Conservation (phyloP, 768 basidiomycete genomes). For the Amanita muscaria region DNA sequence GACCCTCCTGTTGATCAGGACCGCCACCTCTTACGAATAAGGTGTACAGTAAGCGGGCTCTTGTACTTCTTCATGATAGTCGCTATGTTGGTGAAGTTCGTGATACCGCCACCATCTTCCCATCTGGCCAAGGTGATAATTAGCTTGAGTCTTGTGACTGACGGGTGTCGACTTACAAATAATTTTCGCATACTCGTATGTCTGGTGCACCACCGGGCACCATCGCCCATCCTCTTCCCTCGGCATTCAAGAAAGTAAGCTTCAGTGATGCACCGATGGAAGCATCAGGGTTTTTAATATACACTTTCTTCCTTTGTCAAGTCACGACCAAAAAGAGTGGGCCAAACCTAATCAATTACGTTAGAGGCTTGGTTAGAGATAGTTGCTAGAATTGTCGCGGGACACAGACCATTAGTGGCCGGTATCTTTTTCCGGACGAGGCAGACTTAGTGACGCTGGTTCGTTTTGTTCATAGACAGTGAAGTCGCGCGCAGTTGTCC, state of each 20-base stretch:
- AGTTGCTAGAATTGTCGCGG: constrained; percentile 7
- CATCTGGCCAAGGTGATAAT: constrained; percentile 57
- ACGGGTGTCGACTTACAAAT: constrained; percentile 50
- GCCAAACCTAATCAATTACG: constrained; percentile 62
- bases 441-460: constrained; percentile 31
- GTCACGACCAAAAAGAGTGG: constrained; percentile 93
- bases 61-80: constrained; percentile 94
- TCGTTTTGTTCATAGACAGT: constrained; percentile 52
- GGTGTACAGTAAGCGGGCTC: constrained; percentile 68
- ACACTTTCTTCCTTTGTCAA: constrained; percentile 98
- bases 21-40: constrained; percentile 96
- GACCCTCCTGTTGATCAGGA: constrained; percentile 95
- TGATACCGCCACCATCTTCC: constrained; percentile 99
- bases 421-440: constrained; percentile 46
- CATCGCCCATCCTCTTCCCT: constrained; percentile 99
- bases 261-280: constrained; percentile 98
- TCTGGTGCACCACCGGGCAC: constrained; percentile 99
- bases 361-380: neutral
- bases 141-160: constrained; percentile 3
- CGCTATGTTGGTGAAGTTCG: constrained; percentile 99
- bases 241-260: constrained; percentile 90
- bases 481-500: constrained; percentile 93
- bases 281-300: constrained; percentile 95
- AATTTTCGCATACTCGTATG: constrained; percentile 99
- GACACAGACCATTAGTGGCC: constrained; percentile 80